phyloP scores from a whole-genome alignment of 2,329 filamentous ascomycete genomes.

The Chaetomiaceae sp. region DNA sequence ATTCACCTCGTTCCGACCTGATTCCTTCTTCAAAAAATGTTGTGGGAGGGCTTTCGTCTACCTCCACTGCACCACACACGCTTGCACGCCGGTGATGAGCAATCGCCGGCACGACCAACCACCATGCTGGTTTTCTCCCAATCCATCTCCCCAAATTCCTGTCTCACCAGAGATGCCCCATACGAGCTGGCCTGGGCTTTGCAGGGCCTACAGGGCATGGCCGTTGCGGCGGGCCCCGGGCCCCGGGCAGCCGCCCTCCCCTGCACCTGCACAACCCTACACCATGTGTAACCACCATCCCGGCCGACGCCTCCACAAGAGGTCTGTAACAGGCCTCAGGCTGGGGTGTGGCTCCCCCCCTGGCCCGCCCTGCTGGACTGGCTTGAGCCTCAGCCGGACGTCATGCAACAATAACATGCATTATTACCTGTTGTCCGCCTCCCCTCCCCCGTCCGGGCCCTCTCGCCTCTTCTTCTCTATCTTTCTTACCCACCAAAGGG shows the following conservation, averaged over 20 bases:
- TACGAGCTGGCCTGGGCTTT: too few relatives aligned
- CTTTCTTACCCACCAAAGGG: slow-evolving; percentile 23
- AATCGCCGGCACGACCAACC: too few relatives aligned
- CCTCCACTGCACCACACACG: too few relatives aligned
- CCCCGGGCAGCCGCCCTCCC: slow-evolving; percentile 1
- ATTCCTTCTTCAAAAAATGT: too few relatives aligned
- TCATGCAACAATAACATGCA: slow-evolving; percentile 29
- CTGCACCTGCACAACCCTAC: slow-evolving; percentile 10
- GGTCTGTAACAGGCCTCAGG: slow-evolving; percentile 38
- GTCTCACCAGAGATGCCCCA: too few relatives aligned
- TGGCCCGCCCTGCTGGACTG: slow-evolving; percentile 28
- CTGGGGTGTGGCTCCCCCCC: slow-evolving; percentile 30
- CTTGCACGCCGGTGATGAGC: too few relatives aligned
- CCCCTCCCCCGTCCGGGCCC: slow-evolving; percentile 25
- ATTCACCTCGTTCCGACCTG: too few relatives aligned
- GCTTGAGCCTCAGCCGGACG: slow-evolving; percentile 30
- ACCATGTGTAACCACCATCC: slow-evolving; percentile 19
- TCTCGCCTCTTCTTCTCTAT: slow-evolving; percentile 24
- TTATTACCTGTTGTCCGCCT: slow-evolving; percentile 35
- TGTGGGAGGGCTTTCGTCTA: too few relatives aligned
- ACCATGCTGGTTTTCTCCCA: too few relatives aligned
- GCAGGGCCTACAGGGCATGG: neutral
- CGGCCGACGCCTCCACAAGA: slow-evolving; percentile 22
- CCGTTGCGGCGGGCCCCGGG: slow-evolving; percentile 4
- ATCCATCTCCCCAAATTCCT: too few relatives aligned